phyloP scores from a whole-genome alignment of 176 grass and related monocot species.

The Aegilops bicornis region DNA sequence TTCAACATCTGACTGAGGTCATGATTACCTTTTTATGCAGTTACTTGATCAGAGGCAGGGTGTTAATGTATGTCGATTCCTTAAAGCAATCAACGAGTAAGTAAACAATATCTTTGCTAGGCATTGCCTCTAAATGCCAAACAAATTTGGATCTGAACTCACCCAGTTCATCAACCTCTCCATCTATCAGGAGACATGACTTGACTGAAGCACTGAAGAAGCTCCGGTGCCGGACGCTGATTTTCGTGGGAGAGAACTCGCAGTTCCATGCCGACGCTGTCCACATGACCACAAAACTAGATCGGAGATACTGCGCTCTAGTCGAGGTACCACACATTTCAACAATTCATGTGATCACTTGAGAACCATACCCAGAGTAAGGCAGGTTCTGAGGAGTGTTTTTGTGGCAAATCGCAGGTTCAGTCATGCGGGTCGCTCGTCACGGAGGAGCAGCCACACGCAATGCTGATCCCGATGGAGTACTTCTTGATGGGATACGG shows the following conservation, averaged over 20 bases:
- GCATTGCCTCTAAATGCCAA: neutral
- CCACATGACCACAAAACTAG: constrained; percentile 83
- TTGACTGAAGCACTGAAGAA: constrained; percentile 79
- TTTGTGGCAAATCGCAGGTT: constrained; percentile 55
- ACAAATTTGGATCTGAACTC: neutral
- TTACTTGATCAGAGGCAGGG: constrained; percentile 83
- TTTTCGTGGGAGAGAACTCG: constrained; percentile 90
- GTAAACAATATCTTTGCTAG: constrained; percentile 1
- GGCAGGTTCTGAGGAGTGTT: neutral
- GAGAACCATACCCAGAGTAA: neutral
- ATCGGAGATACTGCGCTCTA: constrained; percentile 71
- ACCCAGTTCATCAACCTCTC: neutral
- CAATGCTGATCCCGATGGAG: constrained; percentile 90
- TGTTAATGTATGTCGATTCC: constrained; percentile 80
- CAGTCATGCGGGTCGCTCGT: constrained; percentile 85
- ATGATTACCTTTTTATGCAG: constrained; percentile 45
- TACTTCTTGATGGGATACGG: constrained; percentile 93
- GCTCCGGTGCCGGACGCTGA: constrained; percentile 77
- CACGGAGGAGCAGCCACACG: constrained; percentile 92
- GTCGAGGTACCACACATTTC: constrained; percentile 63
- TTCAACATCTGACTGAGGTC: neutral
- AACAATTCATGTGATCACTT: neutral
- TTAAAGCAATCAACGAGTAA: constrained; percentile 84
- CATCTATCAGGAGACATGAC: constrained; percentile 63
- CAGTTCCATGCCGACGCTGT: constrained; percentile 74